These are phyloP conservation scores for Phoma sp. DNA, from an alignment of 2,329 filamentous ascomycete species.

Conservation along the genomic window DNA sequence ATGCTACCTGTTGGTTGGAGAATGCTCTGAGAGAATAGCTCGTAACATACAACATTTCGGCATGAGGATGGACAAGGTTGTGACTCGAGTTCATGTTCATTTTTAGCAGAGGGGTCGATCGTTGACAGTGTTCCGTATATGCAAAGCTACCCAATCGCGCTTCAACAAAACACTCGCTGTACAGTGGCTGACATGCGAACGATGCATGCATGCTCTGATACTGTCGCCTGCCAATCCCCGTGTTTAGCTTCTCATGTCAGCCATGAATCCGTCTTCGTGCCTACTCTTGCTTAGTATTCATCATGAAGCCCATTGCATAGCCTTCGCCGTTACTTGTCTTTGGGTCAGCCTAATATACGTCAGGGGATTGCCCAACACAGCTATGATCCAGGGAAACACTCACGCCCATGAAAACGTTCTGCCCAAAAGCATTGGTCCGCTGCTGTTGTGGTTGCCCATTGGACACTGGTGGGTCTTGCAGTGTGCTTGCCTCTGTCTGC, in stretches of 20 bases:
- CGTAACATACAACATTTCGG: neutral
- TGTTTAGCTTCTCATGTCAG: neutral
- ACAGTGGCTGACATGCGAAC: neutral
- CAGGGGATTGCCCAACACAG: neutral
- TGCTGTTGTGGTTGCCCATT: slow-evolving; percentile 29
- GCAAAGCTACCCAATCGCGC: neutral
- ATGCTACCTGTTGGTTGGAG: neutral
- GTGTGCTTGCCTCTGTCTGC: slow-evolving; percentile 36
- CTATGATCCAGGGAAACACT: slow-evolving; percentile 20
- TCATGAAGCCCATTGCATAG: slow-evolving; percentile 39
- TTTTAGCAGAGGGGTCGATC: neutral
- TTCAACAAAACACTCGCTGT: neutral
- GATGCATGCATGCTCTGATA: neutral
- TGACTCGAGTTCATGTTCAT: neutral
- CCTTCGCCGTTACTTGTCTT: slow-evolving; percentile 34
- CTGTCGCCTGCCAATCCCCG: neutral
- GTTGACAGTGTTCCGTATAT: too few relatives aligned
- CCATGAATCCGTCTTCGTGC: neutral
- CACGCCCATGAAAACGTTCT: slow-evolving; percentile 51
- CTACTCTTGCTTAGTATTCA: slow-evolving; percentile 22
- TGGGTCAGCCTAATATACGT: slow-evolving; percentile 31
- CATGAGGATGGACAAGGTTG: neutral
- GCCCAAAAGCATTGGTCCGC: slow-evolving; percentile 39
- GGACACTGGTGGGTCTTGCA: slow-evolving; percentile 24
- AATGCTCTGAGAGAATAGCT: neutral